Conservation (phyloP, 768 basidiomycete genomes). For the Pseudohyphozyma bogoriensis region DNA sequence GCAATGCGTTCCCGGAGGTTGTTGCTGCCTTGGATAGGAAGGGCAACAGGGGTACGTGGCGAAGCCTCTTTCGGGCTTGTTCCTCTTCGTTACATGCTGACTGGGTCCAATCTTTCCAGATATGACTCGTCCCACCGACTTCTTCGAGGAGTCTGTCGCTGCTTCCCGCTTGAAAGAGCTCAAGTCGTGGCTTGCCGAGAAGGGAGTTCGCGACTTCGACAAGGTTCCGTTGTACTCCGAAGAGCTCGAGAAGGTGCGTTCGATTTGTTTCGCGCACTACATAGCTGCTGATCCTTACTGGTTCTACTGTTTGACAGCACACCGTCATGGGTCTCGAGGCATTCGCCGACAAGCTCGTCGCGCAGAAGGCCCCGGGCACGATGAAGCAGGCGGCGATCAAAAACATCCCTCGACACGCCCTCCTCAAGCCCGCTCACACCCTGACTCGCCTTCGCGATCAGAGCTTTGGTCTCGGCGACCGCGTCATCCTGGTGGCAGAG, state of each 20-base stretch:
- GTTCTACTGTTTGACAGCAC: conserved; percentile 43
- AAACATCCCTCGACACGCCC: conserved; percentile 80
- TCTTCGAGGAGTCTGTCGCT: conserved; percentile 46
- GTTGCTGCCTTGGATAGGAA: conserved; percentile 56
- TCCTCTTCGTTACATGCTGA: neutral
- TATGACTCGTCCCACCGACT: conserved; percentile 56
- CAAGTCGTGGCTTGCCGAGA: conserved; percentile 71
- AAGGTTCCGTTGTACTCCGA: conserved; percentile 86
- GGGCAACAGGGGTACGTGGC: conserved; percentile 17
- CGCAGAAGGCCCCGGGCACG: conserved; percentile 49
- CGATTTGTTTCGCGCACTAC: neutral
- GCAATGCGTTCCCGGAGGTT: conserved; percentile 64
- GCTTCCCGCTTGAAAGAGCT: conserved; percentile 65
- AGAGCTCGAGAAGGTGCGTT: conserved; percentile 69
- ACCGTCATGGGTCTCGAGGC: conserved; percentile 70
- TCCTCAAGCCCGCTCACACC: conserved; percentile 85
- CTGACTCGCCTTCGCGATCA: conserved; percentile 83
- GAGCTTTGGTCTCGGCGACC: conserved; percentile 74
- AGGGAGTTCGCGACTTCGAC: conserved; percentile 82
- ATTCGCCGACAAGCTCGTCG: conserved; percentile 58
- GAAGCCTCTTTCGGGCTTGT: neutral
- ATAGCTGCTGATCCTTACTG: neutral
- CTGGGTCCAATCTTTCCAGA: conserved; percentile 43
- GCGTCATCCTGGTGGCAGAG: conserved; percentile 93
- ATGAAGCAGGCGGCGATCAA: conserved; percentile 92